Evolutionary conservation across 2,329 filamentous ascomycete species (phyloP).

Genomic region (Anisogramma anomala): DNA sequence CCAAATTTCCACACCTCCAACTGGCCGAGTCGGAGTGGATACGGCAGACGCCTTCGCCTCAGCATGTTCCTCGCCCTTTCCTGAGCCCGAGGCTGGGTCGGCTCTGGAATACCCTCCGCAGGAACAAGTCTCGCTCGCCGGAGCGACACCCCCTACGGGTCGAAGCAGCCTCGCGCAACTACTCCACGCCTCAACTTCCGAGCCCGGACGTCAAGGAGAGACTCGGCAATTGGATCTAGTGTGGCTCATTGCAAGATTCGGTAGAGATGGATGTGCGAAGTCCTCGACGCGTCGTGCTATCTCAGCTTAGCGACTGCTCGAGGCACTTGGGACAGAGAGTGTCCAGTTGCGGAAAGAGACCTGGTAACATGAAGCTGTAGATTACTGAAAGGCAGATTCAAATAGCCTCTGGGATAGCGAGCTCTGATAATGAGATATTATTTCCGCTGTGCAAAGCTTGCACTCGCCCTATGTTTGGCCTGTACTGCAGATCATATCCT

Average conservation of each 20-base stretch:
- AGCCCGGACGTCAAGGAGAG: constrained; percentile 2
- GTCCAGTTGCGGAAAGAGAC: background rate
- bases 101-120: constrained; percentile 11
- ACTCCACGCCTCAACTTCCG: constrained; percentile 5
- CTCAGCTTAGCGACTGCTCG: background rate
- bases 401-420: background rate
- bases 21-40: constrained; percentile 10
- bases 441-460: background rate
- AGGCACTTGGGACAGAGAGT: background rate
- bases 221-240: constrained; percentile 15
- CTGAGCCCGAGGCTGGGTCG: constrained; percentile 10
- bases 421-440: background rate
- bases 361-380: background rate
- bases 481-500: background rate
- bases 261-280: background rate
- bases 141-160: background rate
- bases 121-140: constrained; percentile 11
- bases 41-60: constrained; percentile 9
- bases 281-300: constrained; percentile 2
- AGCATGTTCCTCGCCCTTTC: constrained; percentile 1
- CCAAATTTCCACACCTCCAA: constrained; percentile 10
- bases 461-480: background rate
- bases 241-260: constrained; percentile 11
- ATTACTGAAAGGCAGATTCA: background rate
- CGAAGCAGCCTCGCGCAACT: constrained; percentile 3